Conservation (phyloP, 2,329 filamentous ascomycete genomes). For the Cercospora sp. region DNA sequence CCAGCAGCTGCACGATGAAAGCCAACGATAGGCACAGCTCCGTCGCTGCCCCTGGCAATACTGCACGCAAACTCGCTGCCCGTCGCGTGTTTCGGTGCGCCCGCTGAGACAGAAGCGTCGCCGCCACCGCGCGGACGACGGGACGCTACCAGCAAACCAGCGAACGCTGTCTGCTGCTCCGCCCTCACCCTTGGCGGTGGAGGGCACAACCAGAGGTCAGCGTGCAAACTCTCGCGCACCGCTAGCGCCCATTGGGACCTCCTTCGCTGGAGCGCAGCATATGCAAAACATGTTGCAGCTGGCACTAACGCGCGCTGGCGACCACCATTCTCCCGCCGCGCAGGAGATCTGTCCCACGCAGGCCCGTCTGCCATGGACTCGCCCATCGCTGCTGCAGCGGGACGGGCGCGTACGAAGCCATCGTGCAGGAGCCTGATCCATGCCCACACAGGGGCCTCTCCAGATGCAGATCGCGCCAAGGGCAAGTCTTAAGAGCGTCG, state of each 20-base stretch:
- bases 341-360: conserved; percentile 22
- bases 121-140: conserved; percentile 9
- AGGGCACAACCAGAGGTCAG: conserved; percentile 14
- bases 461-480: conserved; percentile 29
- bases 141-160: conserved; percentile 15
- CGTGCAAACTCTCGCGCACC: conserved; percentile 9
- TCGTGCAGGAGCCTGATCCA: conserved; percentile 20
- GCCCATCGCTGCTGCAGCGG: conserved; percentile 14
- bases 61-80: conserved; percentile 8
- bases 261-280: background rate
- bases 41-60: conserved; percentile 14
- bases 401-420: conserved; percentile 24
- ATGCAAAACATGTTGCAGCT: conserved; percentile 13
- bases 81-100: conserved; percentile 8
- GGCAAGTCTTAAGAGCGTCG: conserved; percentile 26
- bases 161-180: conserved; percentile 9
- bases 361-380: conserved; percentile 17
- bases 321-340: conserved; percentile 19
- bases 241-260: conserved; percentile 8
- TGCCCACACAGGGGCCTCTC: conserved; percentile 18
- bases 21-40: conserved; percentile 16
- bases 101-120: conserved; percentile 17
- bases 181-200: conserved; percentile 13
- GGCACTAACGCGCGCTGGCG: background rate
- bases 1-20: background rate